Evolutionary conservation across 345 rosid species (phyloP).

Genomic region (Zanthoxylum bungeanum): DNA sequence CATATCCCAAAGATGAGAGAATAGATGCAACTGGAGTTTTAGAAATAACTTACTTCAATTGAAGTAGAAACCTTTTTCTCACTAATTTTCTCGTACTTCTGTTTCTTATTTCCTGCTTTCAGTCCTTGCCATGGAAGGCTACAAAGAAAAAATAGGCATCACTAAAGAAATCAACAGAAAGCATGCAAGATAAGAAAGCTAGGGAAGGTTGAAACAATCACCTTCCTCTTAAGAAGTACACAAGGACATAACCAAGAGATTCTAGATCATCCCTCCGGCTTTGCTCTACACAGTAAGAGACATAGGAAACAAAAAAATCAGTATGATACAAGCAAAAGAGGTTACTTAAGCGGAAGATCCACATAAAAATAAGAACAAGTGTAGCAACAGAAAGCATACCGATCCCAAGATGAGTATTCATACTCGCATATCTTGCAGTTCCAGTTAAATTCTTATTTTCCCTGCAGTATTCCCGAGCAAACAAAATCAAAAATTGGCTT

Average conservation of each 20-base stretch:
- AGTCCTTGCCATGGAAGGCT: constrained; percentile 99
- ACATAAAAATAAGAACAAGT: not conserved
- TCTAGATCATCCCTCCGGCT: constrained; percentile 98
- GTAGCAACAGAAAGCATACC: constrained; percentile 39
- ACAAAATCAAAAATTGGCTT: not conserved
- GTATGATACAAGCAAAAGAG: not conserved
- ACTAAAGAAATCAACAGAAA: constrained; percentile 8
- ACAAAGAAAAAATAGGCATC: constrained; percentile 18
- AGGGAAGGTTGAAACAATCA: constrained; percentile 25
- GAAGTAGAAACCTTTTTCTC: constrained; percentile 97
- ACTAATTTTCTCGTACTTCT: constrained; percentile 93
- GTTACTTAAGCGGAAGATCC: not conserved
- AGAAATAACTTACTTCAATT: constrained; percentile 44
- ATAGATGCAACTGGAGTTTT: not conserved
- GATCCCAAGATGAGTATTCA: constrained; percentile 98
- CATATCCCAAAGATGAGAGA: not conserved
- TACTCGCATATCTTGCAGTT: constrained; percentile 99
- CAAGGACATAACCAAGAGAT: constrained; percentile 95
- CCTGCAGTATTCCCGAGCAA: constrained; percentile 36
- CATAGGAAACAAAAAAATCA: not conserved
- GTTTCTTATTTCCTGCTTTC: constrained; percentile 97
- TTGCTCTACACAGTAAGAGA: constrained; percentile 56
- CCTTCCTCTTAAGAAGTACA: constrained; percentile 98
- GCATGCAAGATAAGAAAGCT: not conserved
- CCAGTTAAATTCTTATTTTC: constrained; percentile 97